phyloP scores from a whole-genome alignment of 768 basidiomycete species.

The Suillus subluteus region DNA sequence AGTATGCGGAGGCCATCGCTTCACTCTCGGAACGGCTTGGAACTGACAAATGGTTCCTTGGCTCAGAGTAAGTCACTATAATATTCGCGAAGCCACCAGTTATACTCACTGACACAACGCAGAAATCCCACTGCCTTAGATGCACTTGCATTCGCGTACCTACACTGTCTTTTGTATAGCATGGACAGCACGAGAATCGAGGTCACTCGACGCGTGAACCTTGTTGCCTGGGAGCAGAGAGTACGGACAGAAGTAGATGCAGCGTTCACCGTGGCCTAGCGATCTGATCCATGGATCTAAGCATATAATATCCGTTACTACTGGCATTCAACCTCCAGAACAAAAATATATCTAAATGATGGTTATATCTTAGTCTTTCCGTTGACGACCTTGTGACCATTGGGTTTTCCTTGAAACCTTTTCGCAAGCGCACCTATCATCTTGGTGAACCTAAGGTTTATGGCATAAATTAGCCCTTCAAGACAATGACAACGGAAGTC shows the following conservation, averaged over 20 bases:
- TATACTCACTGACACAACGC: conserved; percentile 10
- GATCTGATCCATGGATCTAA: background rate
- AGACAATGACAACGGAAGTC: conserved; percentile 21
- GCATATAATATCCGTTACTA: background rate
- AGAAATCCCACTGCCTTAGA: conserved; percentile 82
- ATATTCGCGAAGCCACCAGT: background rate
- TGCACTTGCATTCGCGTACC: conserved; percentile 81
- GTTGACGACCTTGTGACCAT: conserved; percentile 19
- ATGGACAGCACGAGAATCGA: conserved; percentile 53
- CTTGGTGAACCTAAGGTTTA: conserved; percentile 64
- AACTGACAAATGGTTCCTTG: conserved; percentile 81
- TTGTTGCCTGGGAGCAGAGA: conserved; percentile 78
- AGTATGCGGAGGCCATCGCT: conserved; percentile 72
- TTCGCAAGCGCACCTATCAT: conserved; percentile 71
- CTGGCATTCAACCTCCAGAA: background rate
- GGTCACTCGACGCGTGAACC: conserved; percentile 72
- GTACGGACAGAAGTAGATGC: conserved; percentile 61
- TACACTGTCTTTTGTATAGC: conserved; percentile 64
- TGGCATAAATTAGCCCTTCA: conserved; percentile 4
- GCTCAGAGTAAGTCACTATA: conserved; percentile 56
- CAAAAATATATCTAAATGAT: background rate
- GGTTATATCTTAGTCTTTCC: conserved; percentile 21
- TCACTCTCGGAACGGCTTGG: conserved; percentile 77
- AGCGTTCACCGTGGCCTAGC: conserved; percentile 43
- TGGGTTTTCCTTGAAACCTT: conserved; percentile 48